These are phyloP conservation scores for Pseudocercospora eumusae DNA, from an alignment of 2,329 filamentous ascomycete genomes.

Conservation along the genomic window DNA sequence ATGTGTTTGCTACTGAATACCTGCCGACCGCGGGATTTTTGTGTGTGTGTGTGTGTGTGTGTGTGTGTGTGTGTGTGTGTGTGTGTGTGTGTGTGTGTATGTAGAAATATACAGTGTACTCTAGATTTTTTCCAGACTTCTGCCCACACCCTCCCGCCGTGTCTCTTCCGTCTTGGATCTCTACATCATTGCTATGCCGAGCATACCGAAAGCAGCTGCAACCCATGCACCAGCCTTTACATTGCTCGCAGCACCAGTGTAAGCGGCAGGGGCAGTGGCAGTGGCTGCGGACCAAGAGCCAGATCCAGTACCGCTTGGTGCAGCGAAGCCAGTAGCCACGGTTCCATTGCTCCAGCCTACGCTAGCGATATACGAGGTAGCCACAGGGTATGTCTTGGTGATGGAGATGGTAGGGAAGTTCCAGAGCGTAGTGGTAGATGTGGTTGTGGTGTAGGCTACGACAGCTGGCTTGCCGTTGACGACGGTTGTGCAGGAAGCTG, in stretches of 20 bases:
- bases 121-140: not conserved
- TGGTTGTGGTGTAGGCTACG: not conserved
- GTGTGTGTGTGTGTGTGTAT: no score
- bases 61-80: no score
- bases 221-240: not conserved
- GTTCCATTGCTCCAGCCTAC: conserved; percentile 1
- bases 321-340: not conserved
- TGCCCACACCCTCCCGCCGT: no score
- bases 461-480: conserved; percentile 1
- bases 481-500: not conserved
- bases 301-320: not conserved
- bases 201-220: not conserved
- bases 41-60: no score
- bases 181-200: not conserved
- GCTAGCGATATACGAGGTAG: not conserved
- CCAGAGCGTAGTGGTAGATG: not conserved
- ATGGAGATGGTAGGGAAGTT: conserved; percentile 1
- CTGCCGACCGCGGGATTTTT: no score
- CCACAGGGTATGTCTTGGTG: conserved; percentile 1
- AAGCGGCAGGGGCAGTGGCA: not conserved
- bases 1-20: no score
- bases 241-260: conserved; percentile 1
- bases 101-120: no score
- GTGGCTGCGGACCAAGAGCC: not conserved
- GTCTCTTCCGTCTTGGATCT: no score